Base-by-base conservation (phyloP, 2,329 filamentous ascomycete species). In the Dryadomyces sulphureus region DNA sequence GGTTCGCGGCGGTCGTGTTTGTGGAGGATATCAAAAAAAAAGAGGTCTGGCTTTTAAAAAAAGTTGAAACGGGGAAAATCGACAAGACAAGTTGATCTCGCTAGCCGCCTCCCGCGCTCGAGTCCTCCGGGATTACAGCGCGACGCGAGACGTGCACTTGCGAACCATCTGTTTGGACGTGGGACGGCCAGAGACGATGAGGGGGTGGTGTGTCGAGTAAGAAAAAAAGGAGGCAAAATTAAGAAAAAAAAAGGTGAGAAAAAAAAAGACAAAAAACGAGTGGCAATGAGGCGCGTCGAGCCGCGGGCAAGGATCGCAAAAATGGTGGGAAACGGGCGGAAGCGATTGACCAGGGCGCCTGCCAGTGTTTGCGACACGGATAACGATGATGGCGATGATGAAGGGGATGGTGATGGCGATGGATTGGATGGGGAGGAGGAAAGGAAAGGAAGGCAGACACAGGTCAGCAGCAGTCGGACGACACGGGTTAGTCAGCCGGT, bases 101-200 rank as follows among this genome's bases (percentile, higher is more conserved):
- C n/a, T n/a, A n/a, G n/a, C n/a, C n/a, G n/a, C n/a, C n/a, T 20
- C 47, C 44, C 45, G 42, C 38, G 38, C 42, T 42, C 47, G 44
- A 45, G 22, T 34, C 45, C 41, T 35, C 21, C 25, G 22, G 34
- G 22, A 19, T 46, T 41, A 43, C n/a, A 40, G 34, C 47, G 43
- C 47, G 47, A 25, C 35, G 44, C 47, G 40, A 36, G 3, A 19
- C 21, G 19, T n/a, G 34, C 38, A 20, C 38, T 4, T 9, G 38
- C 9, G n/a, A 32, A 41, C 21, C 47, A 48, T 48, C 39, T 38
- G 47, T 42, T n/a, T n/a, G 36, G 17, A 40, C 14, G n/a, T 24
- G 3, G 36, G 19, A 38, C 19, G 36, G 20, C 8, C 16, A 8
- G 11, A 12, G 30, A 34, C 17, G 11, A 11, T 19, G 14, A 4